phyloP scores from a whole-genome alignment of 768 basidiomycete species.

The Megacollybia marginata region DNA sequence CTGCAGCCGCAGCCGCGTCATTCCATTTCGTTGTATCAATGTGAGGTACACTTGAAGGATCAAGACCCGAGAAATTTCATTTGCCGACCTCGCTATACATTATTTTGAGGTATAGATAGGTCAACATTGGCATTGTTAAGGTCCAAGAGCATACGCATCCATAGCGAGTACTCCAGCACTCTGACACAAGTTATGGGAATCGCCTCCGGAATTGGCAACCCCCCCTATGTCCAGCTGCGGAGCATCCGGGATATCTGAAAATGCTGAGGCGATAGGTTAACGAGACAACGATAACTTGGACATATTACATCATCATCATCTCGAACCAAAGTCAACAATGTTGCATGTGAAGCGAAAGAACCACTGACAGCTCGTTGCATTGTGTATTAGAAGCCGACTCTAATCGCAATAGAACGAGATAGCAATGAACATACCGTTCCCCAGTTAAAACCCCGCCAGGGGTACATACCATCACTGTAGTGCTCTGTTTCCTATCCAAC shows the following conservation, averaged over 20 bases:
- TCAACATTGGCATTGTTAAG: slow-evolving; percentile 23
- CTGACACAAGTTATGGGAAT: slow-evolving; percentile 22
- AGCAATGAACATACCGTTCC: not conserved
- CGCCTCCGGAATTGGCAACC: slow-evolving; percentile 21
- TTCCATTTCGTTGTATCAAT: slow-evolving; percentile 22
- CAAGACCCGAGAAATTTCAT: slow-evolving; percentile 1
- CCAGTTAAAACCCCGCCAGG: slow-evolving; percentile 12
- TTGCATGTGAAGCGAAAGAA: slow-evolving; percentile 2
- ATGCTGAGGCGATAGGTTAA: slow-evolving; percentile 33
- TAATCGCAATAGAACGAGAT: not conserved
- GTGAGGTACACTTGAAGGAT: slow-evolving; percentile 10
- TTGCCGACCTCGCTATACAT: slow-evolving; percentile 16
- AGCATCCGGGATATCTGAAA: slow-evolving; percentile 31
- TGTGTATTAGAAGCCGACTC: not conserved
- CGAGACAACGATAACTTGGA: slow-evolving; percentile 24
- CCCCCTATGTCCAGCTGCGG: slow-evolving; percentile 22
- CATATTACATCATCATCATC: slow-evolving; percentile 28
- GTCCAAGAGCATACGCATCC: slow-evolving; percentile 28
- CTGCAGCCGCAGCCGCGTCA: slow-evolving; percentile 19
- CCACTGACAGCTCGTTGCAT: too few species aligned
- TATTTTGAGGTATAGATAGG: not conserved
- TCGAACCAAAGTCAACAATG: slow-evolving; percentile 18
- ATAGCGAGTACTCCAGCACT: slow-evolving; percentile 28
- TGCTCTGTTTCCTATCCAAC: slow-evolving; percentile 21
- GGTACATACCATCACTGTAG: slow-evolving; percentile 20